Percentiles rank a stretch among this genome's conserved stretches.
Conservation (phyloP, 2,329 filamentous ascomycete genomes). For the Pyrenochaeta sp. region DNA sequence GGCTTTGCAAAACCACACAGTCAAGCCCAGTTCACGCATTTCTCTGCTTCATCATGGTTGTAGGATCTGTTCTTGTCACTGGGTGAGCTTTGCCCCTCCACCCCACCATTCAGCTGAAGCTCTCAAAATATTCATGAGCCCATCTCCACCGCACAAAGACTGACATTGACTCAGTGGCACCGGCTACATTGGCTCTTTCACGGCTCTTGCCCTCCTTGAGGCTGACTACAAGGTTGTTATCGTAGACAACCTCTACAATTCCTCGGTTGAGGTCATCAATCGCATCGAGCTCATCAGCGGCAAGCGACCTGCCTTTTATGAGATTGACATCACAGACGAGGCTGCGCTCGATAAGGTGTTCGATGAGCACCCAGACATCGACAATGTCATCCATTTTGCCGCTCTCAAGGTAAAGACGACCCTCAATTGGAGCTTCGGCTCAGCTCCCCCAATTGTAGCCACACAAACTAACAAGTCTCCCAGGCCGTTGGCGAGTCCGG, state of each 20-base stretch:
- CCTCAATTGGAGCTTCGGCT: neutral
- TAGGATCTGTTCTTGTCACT: slow-evolving; percentile 89
- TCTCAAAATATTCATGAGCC: slow-evolving; percentile 2
- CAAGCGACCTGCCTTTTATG: slow-evolving; percentile 83
- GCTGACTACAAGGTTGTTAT: slow-evolving; percentile 97
- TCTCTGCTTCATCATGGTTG: slow-evolving; percentile 65
- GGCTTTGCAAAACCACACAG: neutral
- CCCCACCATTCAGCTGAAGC: slow-evolving; percentile 24
- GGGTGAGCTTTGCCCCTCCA: slow-evolving; percentile 69
- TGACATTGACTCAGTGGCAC: slow-evolving; percentile 72
- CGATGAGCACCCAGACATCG: slow-evolving; percentile 85
- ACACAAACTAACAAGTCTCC: slow-evolving; percentile 13
- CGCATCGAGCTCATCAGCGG: slow-evolving; percentile 94
- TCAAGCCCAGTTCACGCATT: neutral
- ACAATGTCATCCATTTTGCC: slow-evolving; percentile 98
- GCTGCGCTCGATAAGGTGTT: slow-evolving; percentile 86
- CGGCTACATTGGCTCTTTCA: slow-evolving; percentile 99
- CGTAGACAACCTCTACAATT: slow-evolving; percentile 97
- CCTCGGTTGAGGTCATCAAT: slow-evolving; percentile 87
- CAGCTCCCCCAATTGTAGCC: neutral
- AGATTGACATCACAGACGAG: slow-evolving; percentile 89
- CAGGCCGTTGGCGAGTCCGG: slow-evolving; percentile 95
- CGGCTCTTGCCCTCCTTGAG: slow-evolving; percentile 86
- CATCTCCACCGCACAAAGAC: slow-evolving; percentile 4
- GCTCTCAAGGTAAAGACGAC: slow-evolving; percentile 79